Conservation (phyloP, 75 land plant species). For the Pinus tabuliformis region DNA sequence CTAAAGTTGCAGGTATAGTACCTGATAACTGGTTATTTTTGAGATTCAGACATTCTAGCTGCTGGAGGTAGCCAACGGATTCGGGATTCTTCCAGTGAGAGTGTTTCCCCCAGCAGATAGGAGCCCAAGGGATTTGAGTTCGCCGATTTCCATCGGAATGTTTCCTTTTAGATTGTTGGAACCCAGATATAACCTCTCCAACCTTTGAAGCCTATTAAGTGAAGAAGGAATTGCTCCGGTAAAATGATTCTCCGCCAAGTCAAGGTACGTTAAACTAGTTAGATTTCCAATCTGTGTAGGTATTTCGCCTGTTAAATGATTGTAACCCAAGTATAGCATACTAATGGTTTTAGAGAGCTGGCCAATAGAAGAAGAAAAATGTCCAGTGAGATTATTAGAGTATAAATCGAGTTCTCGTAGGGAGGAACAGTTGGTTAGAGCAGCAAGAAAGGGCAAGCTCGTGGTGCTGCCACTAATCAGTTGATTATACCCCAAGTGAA, state of each 20-base stretch:
- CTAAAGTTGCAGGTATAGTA: background rate
- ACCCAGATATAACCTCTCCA: background rate
- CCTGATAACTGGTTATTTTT: background rate
- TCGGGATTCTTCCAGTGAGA: background rate
- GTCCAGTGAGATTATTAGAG: background rate
- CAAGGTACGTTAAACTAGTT: background rate
- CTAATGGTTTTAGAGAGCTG: background rate
- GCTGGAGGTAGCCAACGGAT: background rate
- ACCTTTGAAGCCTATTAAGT: background rate
- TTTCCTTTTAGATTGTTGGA: background rate
- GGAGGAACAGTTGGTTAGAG: background rate
- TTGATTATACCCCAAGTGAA: background rate
- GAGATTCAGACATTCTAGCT: background rate
- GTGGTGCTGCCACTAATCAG: background rate
- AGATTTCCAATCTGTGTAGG: background rate
- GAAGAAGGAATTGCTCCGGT: background rate
- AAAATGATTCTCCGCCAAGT: background rate
- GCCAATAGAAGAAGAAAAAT: background rate
- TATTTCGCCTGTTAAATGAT: background rate
- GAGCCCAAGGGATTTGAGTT: background rate
- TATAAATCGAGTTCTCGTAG: background rate
- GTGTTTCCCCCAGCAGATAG: background rate
- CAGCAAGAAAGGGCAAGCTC: background rate
- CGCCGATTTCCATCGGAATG: background rate
- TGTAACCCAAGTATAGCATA: conserved; percentile 4